Percentiles rank a stretch among this genome's conserved stretches.
These are phyloP conservation scores for Botrytis deweyae DNA, from an alignment of 2,329 filamentous ascomycete genomes.

Conservation along the genomic window DNA sequence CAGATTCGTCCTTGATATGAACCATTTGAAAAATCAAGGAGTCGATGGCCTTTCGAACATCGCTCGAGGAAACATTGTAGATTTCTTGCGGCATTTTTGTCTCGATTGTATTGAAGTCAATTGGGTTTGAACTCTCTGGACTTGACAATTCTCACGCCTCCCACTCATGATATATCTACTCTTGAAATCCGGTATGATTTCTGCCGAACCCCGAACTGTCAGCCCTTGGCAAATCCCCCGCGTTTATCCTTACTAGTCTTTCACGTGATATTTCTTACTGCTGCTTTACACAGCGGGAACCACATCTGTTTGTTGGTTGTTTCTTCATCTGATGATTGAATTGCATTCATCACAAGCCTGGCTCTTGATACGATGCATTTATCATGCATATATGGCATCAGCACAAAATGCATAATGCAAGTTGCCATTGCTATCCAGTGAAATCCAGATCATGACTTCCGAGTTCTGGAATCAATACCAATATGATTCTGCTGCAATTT, in stretches of 20 bases:
- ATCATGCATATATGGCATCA: neutral
- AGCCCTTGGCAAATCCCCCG: constrained; percentile 12
- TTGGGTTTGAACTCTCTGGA: neutral
- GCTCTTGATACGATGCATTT: neutral
- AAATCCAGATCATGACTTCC: neutral
- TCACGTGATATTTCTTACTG: neutral
- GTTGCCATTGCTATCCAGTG: neutral
- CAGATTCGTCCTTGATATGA: constrained; percentile 74
- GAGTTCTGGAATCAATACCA: neutral
- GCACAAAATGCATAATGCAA: neutral
- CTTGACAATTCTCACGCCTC: neutral
- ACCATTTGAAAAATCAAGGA: constrained; percentile 71
- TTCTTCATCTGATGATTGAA: neutral
- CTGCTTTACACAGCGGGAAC: neutral
- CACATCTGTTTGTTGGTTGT: neutral
- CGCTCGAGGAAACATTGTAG: constrained; percentile 47
- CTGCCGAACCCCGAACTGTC: constrained; percentile 1
- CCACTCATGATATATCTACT: constrained; percentile 9
- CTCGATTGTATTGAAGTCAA: neutral
- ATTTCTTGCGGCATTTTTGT: constrained; percentile 22
- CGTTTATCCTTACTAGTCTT: constrained; percentile 7
- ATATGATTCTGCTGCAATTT: neutral
- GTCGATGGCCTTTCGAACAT: constrained; percentile 55
- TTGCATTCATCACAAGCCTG: no score
- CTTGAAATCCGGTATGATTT: neutral